A percentile compares a stretch with the other conserved stretches of the same genome.
phyloP scores from a whole-genome alignment of 2,329 filamentous ascomycete species.

The Albifimbria verrucaria region DNA sequence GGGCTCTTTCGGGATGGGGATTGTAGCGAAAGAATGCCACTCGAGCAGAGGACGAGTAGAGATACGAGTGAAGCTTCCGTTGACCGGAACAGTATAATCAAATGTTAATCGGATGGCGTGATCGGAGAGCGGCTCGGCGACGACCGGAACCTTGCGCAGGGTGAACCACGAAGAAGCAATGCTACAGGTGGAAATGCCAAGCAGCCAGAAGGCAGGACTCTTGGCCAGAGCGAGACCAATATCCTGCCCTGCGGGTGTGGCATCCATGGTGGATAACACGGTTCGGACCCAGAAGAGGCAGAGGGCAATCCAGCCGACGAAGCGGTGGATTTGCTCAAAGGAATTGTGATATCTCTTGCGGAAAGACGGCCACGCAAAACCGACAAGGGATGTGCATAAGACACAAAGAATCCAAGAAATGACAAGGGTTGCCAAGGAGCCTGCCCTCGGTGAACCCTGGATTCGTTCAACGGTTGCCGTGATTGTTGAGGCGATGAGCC shows the following conservation, averaged over 20 bases:
- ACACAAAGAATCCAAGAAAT: slow-evolving; percentile 56
- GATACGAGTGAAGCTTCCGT: slow-evolving; percentile 47
- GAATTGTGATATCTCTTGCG: slow-evolving; percentile 62
- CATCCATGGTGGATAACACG: slow-evolving; percentile 49
- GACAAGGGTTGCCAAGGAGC: slow-evolving; percentile 39
- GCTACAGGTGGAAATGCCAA: slow-evolving; percentile 60
- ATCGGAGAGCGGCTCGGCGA: slow-evolving; percentile 63
- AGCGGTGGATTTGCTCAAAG: slow-evolving; percentile 71
- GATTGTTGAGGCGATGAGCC: slow-evolving; percentile 43
- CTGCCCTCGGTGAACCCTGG: slow-evolving; percentile 20
- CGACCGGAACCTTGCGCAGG: slow-evolving; percentile 64
- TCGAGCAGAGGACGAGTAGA: slow-evolving; percentile 63
- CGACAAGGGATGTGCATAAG: slow-evolving; percentile 57
- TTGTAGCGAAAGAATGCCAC: slow-evolving; percentile 75
- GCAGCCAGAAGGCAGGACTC: slow-evolving; percentile 60
- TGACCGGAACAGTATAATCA: slow-evolving; percentile 56
- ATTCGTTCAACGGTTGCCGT: slow-evolving; percentile 32
- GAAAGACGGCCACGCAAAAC: slow-evolving; percentile 61
- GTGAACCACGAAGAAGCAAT: slow-evolving; percentile 71
- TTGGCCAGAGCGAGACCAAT: slow-evolving; percentile 34
- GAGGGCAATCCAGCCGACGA: slow-evolving; percentile 67
- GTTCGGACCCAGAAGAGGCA: slow-evolving; percentile 63
- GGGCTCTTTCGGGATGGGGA: slow-evolving; percentile 50
- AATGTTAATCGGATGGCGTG: slow-evolving; percentile 73
- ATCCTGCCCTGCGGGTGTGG: slow-evolving; percentile 27